Conservation (phyloP, 2,329 filamentous ascomycete genomes). For the Microsporum audouinii region DNA sequence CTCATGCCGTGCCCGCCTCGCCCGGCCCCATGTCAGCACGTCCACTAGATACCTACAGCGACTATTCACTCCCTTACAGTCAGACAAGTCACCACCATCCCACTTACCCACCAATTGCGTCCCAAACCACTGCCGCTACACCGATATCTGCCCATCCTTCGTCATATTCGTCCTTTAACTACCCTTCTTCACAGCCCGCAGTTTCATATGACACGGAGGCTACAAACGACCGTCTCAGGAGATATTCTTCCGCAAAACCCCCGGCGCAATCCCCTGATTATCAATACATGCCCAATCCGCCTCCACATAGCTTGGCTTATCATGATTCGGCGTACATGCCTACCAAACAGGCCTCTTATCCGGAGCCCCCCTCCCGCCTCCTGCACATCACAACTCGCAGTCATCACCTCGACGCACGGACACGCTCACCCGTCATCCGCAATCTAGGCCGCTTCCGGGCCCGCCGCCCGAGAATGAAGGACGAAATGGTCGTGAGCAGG, state of each 20-base stretch:
- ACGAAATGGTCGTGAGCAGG: constrained; percentile 23
- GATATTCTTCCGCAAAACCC: neutral
- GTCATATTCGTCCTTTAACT: constrained; percentile 11
- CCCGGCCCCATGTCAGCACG: constrained; percentile 30
- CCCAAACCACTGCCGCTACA: constrained; percentile 15
- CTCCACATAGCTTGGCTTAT: neutral
- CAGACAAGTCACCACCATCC: constrained; percentile 19
- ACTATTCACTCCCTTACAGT: constrained; percentile 24
- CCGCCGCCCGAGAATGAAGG: constrained; percentile 40
- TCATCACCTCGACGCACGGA: constrained; percentile 42
- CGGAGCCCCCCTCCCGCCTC: constrained; percentile 35
- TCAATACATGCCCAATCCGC: neutral
- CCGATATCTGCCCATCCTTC: constrained; percentile 5
- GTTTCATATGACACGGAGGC: neutral
- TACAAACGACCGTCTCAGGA: neutral
- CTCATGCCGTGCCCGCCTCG: constrained; percentile 15
- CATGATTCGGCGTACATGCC: neutral
- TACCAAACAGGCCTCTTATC: constrained; percentile 21
- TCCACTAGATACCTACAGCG: constrained; percentile 28
- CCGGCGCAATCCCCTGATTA: neutral
- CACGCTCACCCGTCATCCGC: constrained; percentile 46
- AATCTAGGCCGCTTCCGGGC: constrained; percentile 48
- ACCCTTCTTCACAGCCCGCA: constrained; percentile 10
- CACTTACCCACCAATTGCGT: constrained; percentile 17
- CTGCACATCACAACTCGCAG: constrained; percentile 41